Evolutionary conservation across 1,284 basidiomycete genomes (phyloP), one percentile per base, ranked within the genome.

Genomic region (Ustilago shanxiensis): DNA sequence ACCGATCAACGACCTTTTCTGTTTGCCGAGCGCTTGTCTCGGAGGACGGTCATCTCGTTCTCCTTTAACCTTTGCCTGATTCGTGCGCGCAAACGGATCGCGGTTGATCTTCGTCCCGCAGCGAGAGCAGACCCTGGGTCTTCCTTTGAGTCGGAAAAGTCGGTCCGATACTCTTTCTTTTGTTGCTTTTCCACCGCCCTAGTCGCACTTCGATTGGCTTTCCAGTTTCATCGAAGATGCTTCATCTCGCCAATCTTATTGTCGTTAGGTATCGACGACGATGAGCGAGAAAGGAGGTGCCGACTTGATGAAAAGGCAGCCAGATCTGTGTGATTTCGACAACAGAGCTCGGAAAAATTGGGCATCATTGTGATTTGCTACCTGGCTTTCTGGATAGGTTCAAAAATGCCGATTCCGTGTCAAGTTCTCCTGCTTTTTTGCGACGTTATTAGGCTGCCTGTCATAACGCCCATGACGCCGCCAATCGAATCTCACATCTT

Each of bases 11-110:
- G 3, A 28, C 26, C 47, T 28, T 28, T 13, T 26, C 13, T 49
- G 47, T n/a, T 47, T 26, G n/a, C 47, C 47, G 47, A 49, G 22
- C 4, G 24, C n/a, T 16, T 49, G 47, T 49, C 47, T 49, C 47
- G 47, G 3, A 26, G 47, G 14, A n/a, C 26, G 24, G 47, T 6
- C 47, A 29, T 11, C 26, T 49, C 16, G 16, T 49, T 29, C 4
- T 24, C 24, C 47, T 49, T 26, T 47, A 10, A 2, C 1, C 20
- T 20, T 44, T n/a, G 18, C 20, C n/a, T 44, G 41, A 20, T 7
- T 20, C 41, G 41, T 11, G 41, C 41, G 41, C 20, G 20, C 3
- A 22, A 44, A 20, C 41, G 41, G 41, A 44, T 44, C 41, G 20
- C 20, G 20, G 41, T 20, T 44, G 41, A 44, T 44, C 41, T 44